Base-by-base conservation (phyloP, 129 eudicot species). In the Saposhnikovia divaricata region DNA sequence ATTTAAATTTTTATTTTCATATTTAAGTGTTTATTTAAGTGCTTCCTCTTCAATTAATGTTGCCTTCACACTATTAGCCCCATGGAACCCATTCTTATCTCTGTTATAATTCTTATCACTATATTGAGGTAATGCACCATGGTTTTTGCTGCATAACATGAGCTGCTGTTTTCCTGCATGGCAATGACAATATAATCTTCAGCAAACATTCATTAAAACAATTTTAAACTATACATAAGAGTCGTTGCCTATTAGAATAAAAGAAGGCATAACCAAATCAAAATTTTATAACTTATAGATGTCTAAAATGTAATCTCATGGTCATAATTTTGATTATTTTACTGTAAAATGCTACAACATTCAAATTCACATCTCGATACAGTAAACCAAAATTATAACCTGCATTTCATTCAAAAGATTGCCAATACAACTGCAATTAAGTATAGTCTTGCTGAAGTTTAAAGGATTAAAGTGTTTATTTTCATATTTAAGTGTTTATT, bases 41-140 rank as follows among this genome's bases (percentile, higher is more conserved):
- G 98, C 97, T 90, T 94, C 98, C 80, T 83, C 98, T 87, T 94
- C 98, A 18, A 83, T 91, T 31, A 97, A 91, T 27, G 98, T 94
- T 76, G 97, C 82, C 79, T 88, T 91, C 37, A 94, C 98, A 51
- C 98, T 94, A 84, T 94, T 94, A 31, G 97, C 98, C 61, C 98
- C 98, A 39, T 94, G 98, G 81, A 94, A 94, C 16, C 91, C 92
- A 6, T 85, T 94, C 76, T 84, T 87, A 80, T 91, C 93, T 6
- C 84, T 85, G 82, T 80, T 83, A 77, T 85, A 72, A 86, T 85
- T 91, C 87, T 90, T 91, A 48, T 91, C 97, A 23, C 82, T 94
- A 89, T 91, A 92, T 80, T 94, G 96, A 23, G 98, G 98, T 8
- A 91, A 86, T 12, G 98, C 96, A 57, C 98, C 96, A 61, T 93